phyloP scores from a whole-genome alignment of 345 rosid genomes.

The Sonneratia caseolaris region DNA sequence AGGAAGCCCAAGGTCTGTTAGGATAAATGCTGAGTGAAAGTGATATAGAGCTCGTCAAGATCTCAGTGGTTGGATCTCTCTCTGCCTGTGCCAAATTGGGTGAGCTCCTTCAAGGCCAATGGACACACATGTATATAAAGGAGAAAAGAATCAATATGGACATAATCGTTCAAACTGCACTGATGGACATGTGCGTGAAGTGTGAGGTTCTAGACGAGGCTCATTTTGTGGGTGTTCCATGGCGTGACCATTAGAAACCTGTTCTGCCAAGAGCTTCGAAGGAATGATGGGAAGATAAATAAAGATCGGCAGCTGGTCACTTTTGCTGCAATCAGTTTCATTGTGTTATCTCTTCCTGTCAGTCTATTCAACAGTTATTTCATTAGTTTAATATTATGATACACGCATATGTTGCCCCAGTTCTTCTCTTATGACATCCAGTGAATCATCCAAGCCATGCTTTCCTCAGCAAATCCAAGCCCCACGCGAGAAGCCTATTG shows the following conservation, averaged over 20 bases:
- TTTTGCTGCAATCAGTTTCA: background rate
- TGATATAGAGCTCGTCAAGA: slow-evolving; percentile 11
- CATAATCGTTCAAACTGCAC: slow-evolving; percentile 21
- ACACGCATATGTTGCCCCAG: background rate
- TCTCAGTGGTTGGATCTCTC: slow-evolving; percentile 18
- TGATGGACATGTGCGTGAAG: slow-evolving; percentile 27
- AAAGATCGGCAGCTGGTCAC: background rate
- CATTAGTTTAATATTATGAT: background rate
- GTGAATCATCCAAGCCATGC: background rate
- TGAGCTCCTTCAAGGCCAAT: slow-evolving; percentile 27
- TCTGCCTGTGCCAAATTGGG: slow-evolving; percentile 26
- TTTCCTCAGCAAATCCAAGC: background rate
- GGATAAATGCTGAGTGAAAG: slow-evolving; percentile 23
- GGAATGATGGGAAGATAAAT: background rate
- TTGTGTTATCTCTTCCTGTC: background rate
- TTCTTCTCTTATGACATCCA: background rate
- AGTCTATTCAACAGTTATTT: background rate
- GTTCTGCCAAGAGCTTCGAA: background rate
- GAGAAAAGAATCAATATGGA: slow-evolving; percentile 12
- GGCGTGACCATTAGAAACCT: slow-evolving; percentile 16
- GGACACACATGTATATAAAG: slow-evolving; percentile 21
- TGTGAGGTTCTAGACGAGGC: slow-evolving; percentile 28
- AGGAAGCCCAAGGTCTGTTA: slow-evolving; percentile 25
- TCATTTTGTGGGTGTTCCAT: slow-evolving; percentile 7
- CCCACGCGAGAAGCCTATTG: background rate